A percentile compares a stretch with the other conserved stretches of the same genome.
phyloP scores from a whole-genome alignment of 2,329 filamentous ascomycete species.

The Triangularia setosa region DNA sequence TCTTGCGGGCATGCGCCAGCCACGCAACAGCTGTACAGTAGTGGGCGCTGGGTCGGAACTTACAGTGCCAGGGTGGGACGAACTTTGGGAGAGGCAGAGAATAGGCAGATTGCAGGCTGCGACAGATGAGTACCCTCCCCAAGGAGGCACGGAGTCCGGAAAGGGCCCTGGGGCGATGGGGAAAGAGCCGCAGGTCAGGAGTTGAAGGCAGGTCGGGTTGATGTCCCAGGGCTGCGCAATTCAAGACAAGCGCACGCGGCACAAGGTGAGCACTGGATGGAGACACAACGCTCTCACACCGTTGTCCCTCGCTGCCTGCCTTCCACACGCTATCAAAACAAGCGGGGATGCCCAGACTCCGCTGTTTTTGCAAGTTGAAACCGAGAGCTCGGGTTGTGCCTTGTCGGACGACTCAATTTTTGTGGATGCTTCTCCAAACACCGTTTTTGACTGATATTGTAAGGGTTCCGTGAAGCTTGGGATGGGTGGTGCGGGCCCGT shows the following conservation, averaged over 20 bases:
- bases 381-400: not conserved
- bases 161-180: conserved; percentile 11
- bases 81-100: conserved; percentile 25
- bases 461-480: not conserved
- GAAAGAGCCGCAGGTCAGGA: not conserved
- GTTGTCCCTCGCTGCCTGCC: not conserved
- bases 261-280: not conserved
- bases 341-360: not conserved
- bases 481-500: not conserved
- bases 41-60: conserved; percentile 25
- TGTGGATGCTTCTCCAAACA: not conserved
- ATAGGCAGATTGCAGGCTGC: conserved; percentile 35
- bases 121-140: conserved; percentile 28
- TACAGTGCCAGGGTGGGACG: conserved; percentile 16
- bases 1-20: conserved; percentile 33
- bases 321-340: not conserved
- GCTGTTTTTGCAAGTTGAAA: not conserved
- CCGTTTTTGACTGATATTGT: not conserved
- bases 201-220: not conserved
- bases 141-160: conserved; percentile 21
- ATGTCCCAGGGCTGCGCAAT: not conserved
- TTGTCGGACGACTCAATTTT: not conserved
- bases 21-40: not conserved
- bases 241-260: not conserved
- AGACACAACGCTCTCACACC: not conserved